Base-by-base conservation (phyloP, 371 early-diverging fungal genomes). In the Rhizopus arrhizus region DNA sequence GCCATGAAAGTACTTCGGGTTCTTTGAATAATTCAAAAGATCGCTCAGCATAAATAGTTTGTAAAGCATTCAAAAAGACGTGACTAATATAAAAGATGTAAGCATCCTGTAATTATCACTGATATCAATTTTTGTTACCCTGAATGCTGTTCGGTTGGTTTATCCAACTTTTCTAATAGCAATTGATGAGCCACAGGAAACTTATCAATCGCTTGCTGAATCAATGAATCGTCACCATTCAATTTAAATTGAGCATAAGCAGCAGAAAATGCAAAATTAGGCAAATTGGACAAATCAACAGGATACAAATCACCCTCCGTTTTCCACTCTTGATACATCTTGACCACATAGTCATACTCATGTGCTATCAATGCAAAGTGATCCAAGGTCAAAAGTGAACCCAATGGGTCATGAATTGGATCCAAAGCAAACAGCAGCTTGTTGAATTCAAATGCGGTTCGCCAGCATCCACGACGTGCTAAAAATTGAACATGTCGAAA, bases 381-480 rank as follows among this genome's bases (percentile, higher is more conserved):
- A 62, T 96, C 96, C 61, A 95, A 81, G n/a, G 85, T 80, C 52
- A 91, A 72, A 32, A 92, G 65, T 1, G 88, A 82, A 3, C 92
- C 87, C 1, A 92, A 66, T 8, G 95, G 93, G 61, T 96, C 96
- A 9, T 68, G 69, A 7, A 67, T 75, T 0, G 93, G 92, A 65
- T 92, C 92, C 49, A 95, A 72, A 56, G 89, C 87, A 22, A 90
- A 68, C 16, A 95, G 71, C 11, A 93, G 73, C 72, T 92, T 96
- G 59, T 88, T 85, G 60, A 93, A 87, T 73, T 95, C 96, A 59
- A 95, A 89, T 6, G 92, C 90, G 4, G 95, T 95, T 41, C 92
- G 71, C 96, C 96, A 96, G 74, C 95, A 95, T 6, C 96, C 95
- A 49, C 89, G 82, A 22, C 94, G 83, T n/a, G 89, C 80, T 59